These are phyloP conservation scores for Acrocalymma vagum DNA, from an alignment of 2,329 filamentous ascomycete genomes.

Conservation along the genomic window DNA sequence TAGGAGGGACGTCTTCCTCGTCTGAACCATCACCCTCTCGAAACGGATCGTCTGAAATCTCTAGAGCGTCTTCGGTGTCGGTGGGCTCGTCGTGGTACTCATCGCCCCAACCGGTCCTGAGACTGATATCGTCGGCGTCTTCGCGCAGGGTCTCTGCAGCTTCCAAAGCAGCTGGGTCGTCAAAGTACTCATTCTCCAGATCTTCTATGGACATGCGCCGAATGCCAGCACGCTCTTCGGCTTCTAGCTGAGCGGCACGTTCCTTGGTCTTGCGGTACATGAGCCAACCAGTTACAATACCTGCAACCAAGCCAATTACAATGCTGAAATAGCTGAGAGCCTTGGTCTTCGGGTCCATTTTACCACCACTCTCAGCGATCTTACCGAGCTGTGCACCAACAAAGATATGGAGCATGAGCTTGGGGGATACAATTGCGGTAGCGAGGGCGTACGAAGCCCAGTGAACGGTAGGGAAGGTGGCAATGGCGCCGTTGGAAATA, in stretches of 20 bases:
- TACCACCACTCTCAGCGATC: slow-evolving; percentile 82
- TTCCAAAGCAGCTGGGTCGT: slow-evolving; percentile 55
- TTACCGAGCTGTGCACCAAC: slow-evolving; percentile 84
- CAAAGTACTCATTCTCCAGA: slow-evolving; percentile 51
- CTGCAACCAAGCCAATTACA: slow-evolving; percentile 73
- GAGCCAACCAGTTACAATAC: slow-evolving; percentile 78
- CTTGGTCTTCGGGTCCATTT: slow-evolving; percentile 82
- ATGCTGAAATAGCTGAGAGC: slow-evolving; percentile 87
- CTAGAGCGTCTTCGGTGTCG: slow-evolving; percentile 50
- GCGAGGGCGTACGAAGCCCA: slow-evolving; percentile 80
- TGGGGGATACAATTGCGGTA: slow-evolving; percentile 83
- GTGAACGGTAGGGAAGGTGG: slow-evolving; percentile 88
- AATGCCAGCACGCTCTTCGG: slow-evolving; percentile 52
- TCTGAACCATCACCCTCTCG: slow-evolving; percentile 52
- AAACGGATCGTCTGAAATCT: slow-evolving; percentile 54
- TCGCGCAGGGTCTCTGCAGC: slow-evolving; percentile 52
- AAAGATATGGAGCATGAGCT: slow-evolving; percentile 90
- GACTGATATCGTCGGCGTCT: slow-evolving; percentile 60
- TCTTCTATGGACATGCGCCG: slow-evolving; percentile 41
- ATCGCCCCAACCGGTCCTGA: slow-evolving; percentile 58
- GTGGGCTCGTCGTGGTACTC: slow-evolving; percentile 54
- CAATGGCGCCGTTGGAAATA: slow-evolving; percentile 91
- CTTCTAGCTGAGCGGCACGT: slow-evolving; percentile 59
- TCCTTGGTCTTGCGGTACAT: slow-evolving; percentile 75
- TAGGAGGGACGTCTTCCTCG: slow-evolving; percentile 38